Conservation (phyloP, 305 asterid genomes). For the Fraxinus albicans region DNA sequence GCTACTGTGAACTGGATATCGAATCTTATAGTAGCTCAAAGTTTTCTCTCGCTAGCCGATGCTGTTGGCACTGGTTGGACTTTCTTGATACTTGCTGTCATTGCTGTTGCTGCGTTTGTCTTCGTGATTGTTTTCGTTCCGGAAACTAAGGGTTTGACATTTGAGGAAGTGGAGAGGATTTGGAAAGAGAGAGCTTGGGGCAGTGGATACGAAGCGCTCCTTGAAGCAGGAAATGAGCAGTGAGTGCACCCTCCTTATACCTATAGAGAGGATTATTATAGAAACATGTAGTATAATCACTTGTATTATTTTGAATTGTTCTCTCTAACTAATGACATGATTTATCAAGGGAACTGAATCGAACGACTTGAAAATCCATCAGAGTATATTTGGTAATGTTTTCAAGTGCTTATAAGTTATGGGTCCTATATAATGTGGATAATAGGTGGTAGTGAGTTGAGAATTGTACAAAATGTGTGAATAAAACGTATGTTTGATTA, state of each 20-base stretch:
- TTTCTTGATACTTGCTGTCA: slow-evolving; percentile 65
- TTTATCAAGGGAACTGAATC: neutral
- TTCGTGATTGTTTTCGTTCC: slow-evolving; percentile 70
- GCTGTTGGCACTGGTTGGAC: slow-evolving; percentile 68
- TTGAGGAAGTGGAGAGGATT: slow-evolving; percentile 74
- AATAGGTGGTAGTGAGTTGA: neutral
- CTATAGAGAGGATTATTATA: neutral
- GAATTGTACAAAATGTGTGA: neutral
- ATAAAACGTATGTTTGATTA: neutral
- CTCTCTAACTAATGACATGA: neutral
- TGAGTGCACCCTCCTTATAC: neutral
- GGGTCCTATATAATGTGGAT: neutral
- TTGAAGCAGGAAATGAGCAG: slow-evolving; percentile 29
- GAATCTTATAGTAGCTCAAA: slow-evolving; percentile 81
- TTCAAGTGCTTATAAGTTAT: neutral
- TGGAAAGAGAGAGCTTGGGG: slow-evolving; percentile 80
- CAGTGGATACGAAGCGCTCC: slow-evolving; percentile 34
- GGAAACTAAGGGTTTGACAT: slow-evolving; percentile 84
- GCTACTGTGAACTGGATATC: slow-evolving; percentile 95
- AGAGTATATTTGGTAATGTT: neutral
- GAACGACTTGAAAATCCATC: neutral
- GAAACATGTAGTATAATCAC: neutral
- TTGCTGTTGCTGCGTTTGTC: slow-evolving; percentile 62
- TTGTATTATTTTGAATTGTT: neutral
- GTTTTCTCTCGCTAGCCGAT: slow-evolving; percentile 68